phyloP scores from a whole-genome alignment of 306 rosid genomes.

The Castanea crenata region DNA sequence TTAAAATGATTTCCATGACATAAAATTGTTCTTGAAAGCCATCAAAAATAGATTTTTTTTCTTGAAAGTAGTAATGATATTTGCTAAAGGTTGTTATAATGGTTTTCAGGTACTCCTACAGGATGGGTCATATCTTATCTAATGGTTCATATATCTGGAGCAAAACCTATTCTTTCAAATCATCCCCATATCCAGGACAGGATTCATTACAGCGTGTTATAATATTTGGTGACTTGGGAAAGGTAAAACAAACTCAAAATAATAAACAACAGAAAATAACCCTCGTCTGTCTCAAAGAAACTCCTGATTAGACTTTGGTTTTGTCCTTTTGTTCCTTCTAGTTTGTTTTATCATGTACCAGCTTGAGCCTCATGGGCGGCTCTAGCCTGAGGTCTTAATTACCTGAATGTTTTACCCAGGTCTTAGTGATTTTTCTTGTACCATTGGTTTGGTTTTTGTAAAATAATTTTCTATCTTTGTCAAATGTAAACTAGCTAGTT shows the following conservation, averaged over 20 bases:
- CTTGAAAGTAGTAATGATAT: neutral
- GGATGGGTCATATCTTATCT: conserved; percentile 49
- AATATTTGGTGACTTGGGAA: conserved; percentile 93
- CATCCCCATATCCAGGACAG: conserved; percentile 94
- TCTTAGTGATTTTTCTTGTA: too few species aligned
- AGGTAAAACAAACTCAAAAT: conserved; percentile 40
- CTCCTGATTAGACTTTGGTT: too few species aligned
- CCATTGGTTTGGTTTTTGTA: too few species aligned
- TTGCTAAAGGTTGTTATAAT: conserved; percentile 7
- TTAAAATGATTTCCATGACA: neutral
- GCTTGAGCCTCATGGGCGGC: too few species aligned
- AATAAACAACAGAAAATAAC: neutral
- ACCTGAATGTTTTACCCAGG: too few species aligned
- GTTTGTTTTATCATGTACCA: too few species aligned
- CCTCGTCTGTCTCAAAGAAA: too few species aligned
- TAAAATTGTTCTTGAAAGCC: neutral
- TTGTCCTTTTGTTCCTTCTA: too few species aligned
- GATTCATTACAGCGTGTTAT: conserved; percentile 75
- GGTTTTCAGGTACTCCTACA: conserved; percentile 57
- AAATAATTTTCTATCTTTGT: too few species aligned
- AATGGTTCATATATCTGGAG: conserved; percentile 50
- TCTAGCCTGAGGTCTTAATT: too few species aligned
- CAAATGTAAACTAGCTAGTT: too few species aligned
- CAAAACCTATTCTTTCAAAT: conserved; percentile 63
- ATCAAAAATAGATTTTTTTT: neutral